Evolutionary conservation across 2,329 filamentous ascomycete species (phyloP).

Genomic region (Sclerotinia sclerotiorum): DNA sequence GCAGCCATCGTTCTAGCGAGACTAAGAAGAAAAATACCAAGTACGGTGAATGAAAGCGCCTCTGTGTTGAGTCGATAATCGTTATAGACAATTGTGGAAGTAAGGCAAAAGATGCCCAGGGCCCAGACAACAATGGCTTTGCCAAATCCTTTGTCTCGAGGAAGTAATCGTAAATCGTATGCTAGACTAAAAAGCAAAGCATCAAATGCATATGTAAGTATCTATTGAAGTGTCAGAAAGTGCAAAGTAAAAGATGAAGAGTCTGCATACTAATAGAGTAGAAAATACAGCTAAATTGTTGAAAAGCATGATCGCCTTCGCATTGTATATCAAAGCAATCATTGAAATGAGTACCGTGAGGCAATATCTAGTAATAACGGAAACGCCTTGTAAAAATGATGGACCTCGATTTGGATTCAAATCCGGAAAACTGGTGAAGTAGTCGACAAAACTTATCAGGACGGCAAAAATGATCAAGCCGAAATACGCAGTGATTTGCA

Average conservation of each 20-base stretch:
- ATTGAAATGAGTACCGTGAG: conserved; percentile 12
- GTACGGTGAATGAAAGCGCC: conserved; percentile 28
- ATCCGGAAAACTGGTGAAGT: conserved; percentile 18
- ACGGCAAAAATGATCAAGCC: conserved; percentile 26
- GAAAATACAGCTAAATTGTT: conserved; percentile 34
- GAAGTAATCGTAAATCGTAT: conserved; percentile 26
- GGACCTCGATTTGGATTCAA: not conserved
- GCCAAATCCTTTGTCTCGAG: conserved; percentile 26
- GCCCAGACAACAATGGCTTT: conserved; percentile 27
- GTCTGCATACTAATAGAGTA: conserved; percentile 33
- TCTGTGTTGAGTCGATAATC: conserved; percentile 35
- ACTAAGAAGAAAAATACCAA: conserved; percentile 31
- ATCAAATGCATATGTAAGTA: conserved; percentile 37
- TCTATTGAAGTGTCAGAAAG: conserved; percentile 29
- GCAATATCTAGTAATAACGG: conserved; percentile 12
- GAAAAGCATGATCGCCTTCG: conserved; percentile 31
- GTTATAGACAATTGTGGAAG: conserved; percentile 24
- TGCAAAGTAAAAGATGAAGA: not conserved
- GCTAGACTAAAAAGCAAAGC: conserved; percentile 33
- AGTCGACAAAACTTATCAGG: conserved; percentile 25
- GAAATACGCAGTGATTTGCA: conserved; percentile 34
- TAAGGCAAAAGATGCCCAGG: conserved; percentile 26
- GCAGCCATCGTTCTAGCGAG: conserved; percentile 31
- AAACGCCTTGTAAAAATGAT: conserved; percentile 4
- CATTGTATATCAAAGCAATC: conserved; percentile 20